A percentile compares a stretch with the other conserved stretches of the same genome.
These are phyloP conservation scores for Arthromyces matolae DNA, from an alignment of 768 basidiomycete genomes.

Conservation along the genomic window DNA sequence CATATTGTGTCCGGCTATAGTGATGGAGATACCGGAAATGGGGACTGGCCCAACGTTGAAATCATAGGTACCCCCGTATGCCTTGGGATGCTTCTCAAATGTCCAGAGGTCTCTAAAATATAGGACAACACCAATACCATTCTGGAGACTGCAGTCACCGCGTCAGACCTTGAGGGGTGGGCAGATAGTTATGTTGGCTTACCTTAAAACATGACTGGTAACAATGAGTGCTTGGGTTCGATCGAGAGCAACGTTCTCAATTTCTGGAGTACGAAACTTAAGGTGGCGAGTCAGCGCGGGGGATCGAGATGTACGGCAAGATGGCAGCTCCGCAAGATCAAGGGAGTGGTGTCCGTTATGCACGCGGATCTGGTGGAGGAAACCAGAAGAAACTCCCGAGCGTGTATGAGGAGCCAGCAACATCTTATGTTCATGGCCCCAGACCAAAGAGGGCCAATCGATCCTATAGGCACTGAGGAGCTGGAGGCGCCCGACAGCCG, in stretches of 20 bases:
- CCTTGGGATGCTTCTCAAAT: constrained; percentile 51
- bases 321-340: constrained; percentile 46
- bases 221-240: constrained; percentile 42
- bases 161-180: not conserved
- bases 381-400: constrained; percentile 42
- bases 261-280: constrained; percentile 39
- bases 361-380: constrained; percentile 40
- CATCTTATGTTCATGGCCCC: constrained; percentile 46
- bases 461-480: constrained; percentile 42
- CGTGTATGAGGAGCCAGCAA: constrained; percentile 34
- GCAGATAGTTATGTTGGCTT: too few relatives aligned
- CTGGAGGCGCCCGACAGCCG: constrained; percentile 41
- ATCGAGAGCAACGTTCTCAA: constrained; percentile 45
- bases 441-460: constrained; percentile 46
- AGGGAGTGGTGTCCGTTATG: constrained; percentile 39
- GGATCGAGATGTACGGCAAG: constrained; percentile 40
- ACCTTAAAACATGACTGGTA: constrained; percentile 39
- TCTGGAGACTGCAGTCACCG: constrained; percentile 27
- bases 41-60: constrained; percentile 35
- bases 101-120: constrained; percentile 54
- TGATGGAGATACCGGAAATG: constrained; percentile 32
- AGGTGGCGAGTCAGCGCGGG: constrained; percentile 43
- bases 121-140: constrained; percentile 41
- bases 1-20: constrained; percentile 42
- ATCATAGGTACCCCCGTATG: constrained; percentile 38